phyloP scores from a whole-genome alignment of 2,329 filamentous ascomycete species.

The Paecilomyces fulvus region DNA sequence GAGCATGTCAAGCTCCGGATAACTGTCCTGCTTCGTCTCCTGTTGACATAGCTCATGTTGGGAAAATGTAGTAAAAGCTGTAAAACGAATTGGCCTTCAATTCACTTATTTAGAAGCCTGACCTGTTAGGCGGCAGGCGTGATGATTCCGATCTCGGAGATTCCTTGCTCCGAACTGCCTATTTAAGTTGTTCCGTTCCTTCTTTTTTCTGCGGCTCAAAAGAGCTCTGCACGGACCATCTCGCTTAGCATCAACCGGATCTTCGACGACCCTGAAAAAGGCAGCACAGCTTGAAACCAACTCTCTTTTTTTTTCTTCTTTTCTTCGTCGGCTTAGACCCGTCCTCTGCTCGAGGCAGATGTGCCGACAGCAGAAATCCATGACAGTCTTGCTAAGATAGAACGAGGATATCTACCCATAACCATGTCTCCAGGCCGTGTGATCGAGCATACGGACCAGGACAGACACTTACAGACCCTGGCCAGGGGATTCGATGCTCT shows the following conservation, averaged over 20 bases:
- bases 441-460: constrained; percentile 21
- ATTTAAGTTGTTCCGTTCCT: neutral
- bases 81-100: neutral
- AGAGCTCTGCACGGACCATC: constrained; percentile 19
- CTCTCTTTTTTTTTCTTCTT: constrained; percentile 5
- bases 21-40: neutral
- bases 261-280: constrained; percentile 6
- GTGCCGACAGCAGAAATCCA: constrained; percentile 7
- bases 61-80: neutral
- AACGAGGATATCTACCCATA: constrained; percentile 1
- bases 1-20: neutral
- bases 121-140: neutral
- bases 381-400: neutral
- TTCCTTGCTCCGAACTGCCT: neutral
- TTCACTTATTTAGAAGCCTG: neutral
- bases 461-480: constrained; percentile 28
- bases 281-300: constrained; percentile 2
- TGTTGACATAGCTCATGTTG: neutral
- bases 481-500: constrained; percentile 35
- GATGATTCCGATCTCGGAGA: neutral
- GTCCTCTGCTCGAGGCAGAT: constrained; percentile 19
- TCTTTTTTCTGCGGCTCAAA: neutral
- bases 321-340: constrained; percentile 6
- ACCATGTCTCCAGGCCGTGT: constrained; percentile 26
- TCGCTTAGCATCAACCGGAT: constrained; percentile 20